Evolutionary conservation across 495 filamentous ascomycete species (phyloP).

Genomic region (Neurospora terricola): DNA sequence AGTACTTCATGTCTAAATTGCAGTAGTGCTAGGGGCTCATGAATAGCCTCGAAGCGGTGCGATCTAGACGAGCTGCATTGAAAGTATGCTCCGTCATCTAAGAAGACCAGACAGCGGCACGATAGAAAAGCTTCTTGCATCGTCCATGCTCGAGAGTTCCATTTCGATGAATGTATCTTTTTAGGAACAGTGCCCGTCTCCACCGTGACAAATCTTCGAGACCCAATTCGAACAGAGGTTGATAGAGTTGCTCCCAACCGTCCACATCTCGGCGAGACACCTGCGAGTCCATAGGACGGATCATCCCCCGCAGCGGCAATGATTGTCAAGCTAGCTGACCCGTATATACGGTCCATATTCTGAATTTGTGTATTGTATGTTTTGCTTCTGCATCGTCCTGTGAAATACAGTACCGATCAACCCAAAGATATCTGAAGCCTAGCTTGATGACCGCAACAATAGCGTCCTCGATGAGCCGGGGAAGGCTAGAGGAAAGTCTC

Average conservation of each 20-base stretch:
- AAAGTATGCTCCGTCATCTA: slow-evolving; percentile 24
- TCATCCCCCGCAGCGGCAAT: neutral
- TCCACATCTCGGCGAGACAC: neutral
- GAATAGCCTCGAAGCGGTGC: neutral
- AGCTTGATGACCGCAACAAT: neutral
- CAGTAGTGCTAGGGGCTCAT: neutral
- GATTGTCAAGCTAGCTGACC: neutral
- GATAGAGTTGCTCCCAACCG: neutral
- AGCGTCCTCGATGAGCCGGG: neutral
- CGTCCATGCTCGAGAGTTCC: neutral
- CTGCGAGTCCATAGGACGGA: neutral
- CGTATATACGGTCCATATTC: neutral
- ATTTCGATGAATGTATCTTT: no score
- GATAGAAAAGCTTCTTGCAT: neutral
- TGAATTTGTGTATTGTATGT: neutral
- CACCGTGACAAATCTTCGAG: neutral
- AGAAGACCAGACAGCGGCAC: slow-evolving; percentile 1
- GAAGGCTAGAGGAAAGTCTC: neutral
- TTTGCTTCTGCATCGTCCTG: neutral
- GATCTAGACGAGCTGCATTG: slow-evolving; percentile 12
- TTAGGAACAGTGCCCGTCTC: no score
- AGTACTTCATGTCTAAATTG: neutral
- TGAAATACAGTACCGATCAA: neutral
- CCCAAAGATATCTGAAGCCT: neutral
- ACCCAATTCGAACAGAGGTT: neutral